Base-by-base conservation (phyloP, 805 yeast species). In the Ogataea chonburiensis region DNA sequence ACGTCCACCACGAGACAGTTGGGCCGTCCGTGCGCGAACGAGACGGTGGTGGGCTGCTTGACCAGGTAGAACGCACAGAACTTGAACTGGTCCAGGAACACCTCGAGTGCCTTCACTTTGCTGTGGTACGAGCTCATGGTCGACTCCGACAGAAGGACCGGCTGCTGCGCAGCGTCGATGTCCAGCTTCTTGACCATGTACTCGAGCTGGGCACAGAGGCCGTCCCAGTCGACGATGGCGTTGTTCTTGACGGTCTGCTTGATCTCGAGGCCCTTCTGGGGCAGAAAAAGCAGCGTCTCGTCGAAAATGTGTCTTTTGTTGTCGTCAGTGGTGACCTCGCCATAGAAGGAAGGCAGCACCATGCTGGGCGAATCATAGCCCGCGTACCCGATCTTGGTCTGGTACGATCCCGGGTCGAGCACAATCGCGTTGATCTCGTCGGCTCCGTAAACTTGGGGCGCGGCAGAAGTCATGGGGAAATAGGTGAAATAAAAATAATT, bases 341-440 rank as follows among this genome's bases (percentile, higher is more conserved):
- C 83, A 53, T 77, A 86, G 42, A 60, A 72, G 1, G 96, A 84
- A 3, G 96, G 93, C 9, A 81, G 59, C 16, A 84, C 75, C 4
- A 79, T 65, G 45, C 81, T 75, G 9, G 98, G 98, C 36, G 77
- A 72, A 56, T 89, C 96, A 39, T 87, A 91, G 8, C 98, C 98
- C 3, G 97, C 89, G 60, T 77, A 88, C 1, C 98, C 98, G 13
- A 82, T 77, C 36, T 91, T 77, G 5, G 96, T 87, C 42, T 77
- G 66, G 43, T 71, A 77, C 8, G 96, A 81, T 22, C 98, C 98
- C 2, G 95, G 89, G 55, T 93, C 98, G 17, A 91, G 68, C 21
- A 91, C 95, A 3, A 93, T 71, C 17, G 98, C 95, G 46, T 87
- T 79, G 45, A 93, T 81, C 59, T 91, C 98, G 63, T 91, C 93